phyloP scores from a whole-genome alignment of 192 early-diverging fungal genomes.

The Umbelopsis vinacea region DNA sequence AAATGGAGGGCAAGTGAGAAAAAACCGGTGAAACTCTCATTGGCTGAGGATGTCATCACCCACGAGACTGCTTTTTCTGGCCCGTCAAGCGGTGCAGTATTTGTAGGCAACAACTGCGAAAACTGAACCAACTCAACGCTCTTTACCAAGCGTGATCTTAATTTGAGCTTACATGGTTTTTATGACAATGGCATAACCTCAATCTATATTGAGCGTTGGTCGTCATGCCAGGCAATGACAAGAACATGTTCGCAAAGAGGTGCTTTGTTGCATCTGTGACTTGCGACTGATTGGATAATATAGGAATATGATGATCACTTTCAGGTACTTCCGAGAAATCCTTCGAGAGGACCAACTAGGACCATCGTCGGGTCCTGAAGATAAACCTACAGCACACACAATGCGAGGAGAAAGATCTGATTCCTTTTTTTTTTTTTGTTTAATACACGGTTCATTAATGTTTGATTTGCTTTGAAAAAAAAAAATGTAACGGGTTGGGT shows the following conservation, averaged over 20 bases:
- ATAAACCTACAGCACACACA: constrained; percentile 16
- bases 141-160: constrained; percentile 14
- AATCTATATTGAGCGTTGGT: background rate
- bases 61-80: constrained; percentile 17
- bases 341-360: constrained; percentile 15
- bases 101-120: background rate
- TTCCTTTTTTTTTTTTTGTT: constrained; percentile 1
- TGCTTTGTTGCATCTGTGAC: background rate
- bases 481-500: background rate
- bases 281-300: constrained; percentile 19
- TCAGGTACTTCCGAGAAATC: constrained; percentile 19
- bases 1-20: constrained; percentile 10
- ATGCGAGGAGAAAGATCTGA: constrained; percentile 16
- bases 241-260: constrained; percentile 1
- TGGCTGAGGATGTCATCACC: constrained; percentile 11
- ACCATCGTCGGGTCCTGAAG: constrained; percentile 15
- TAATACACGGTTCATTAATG: background rate
- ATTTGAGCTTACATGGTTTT: background rate
- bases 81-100: background rate
- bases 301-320: constrained; percentile 17
- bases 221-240: background rate
- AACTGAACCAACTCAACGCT: background rate
- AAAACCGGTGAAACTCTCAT: constrained; percentile 21
- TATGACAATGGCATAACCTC: background rate
- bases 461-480: no score